These are phyloP conservation scores for Pelargonium fulgidum DNA, from an alignment of 441 rosid genomes.

Conservation along the genomic window DNA sequence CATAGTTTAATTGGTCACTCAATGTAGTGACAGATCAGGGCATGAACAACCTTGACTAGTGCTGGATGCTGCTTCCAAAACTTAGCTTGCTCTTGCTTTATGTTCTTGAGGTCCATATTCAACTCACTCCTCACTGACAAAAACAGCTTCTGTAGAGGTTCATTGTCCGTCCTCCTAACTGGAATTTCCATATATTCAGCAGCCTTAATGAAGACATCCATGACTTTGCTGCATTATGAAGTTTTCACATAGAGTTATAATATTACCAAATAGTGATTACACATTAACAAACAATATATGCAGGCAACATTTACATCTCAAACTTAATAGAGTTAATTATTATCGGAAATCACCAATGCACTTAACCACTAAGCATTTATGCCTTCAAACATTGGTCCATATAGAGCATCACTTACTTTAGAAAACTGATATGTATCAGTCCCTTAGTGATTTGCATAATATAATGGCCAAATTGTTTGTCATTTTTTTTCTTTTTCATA, in stretches of 20 bases:
- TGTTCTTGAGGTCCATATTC: constrained; percentile 87
- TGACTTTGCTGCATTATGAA: constrained; percentile 69
- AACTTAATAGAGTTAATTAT: constrained; percentile 1
- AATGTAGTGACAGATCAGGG: constrained; percentile 12
- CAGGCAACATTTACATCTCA: neutral
- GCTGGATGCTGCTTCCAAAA: constrained; percentile 99
- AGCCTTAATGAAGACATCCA: constrained; percentile 95
- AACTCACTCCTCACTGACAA: constrained; percentile 93
- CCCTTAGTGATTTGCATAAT: neutral
- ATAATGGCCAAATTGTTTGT: neutral
- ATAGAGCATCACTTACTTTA: neutral
- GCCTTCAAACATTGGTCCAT: neutral
- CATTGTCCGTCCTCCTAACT: constrained; percentile 87
- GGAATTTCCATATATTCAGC: constrained; percentile 97
- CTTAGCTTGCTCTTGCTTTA: constrained; percentile 99
- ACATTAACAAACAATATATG: neutral
- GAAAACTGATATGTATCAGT: neutral
- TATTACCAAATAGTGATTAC: constrained; percentile 3
- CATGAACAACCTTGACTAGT: constrained; percentile 64
- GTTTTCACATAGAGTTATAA: constrained; percentile 18
- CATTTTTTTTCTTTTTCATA: neutral
- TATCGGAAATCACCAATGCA: neutral
- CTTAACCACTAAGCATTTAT: neutral
- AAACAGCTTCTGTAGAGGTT: constrained; percentile 95
- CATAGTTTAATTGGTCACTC: constrained; percentile 3